A percentile compares a stretch with the other conserved stretches of the same genome.
phyloP scores from a whole-genome alignment of 75 land plant genomes.

The Cupressus sempervirens region DNA sequence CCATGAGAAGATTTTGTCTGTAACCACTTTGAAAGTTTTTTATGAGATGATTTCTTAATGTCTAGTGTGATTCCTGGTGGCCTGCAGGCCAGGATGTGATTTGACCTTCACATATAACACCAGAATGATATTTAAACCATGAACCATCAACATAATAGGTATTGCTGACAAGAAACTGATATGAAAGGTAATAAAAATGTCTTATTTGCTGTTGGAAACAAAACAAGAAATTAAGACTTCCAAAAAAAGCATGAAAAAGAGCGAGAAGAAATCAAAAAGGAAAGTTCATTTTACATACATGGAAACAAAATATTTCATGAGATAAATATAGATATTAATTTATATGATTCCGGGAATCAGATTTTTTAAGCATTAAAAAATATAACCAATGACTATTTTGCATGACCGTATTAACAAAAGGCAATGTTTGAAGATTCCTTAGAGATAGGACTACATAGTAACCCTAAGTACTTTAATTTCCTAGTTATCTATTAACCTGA shows the following conservation, averaged over 20 bases:
- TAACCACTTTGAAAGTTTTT: constrained; percentile 91
- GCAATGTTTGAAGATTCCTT: background rate
- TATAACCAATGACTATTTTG: background rate
- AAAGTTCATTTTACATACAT: background rate
- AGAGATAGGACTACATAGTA: background rate
- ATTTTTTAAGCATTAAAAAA: background rate
- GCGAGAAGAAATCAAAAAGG: background rate
- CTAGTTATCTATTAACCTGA: background rate
- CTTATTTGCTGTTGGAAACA: background rate
- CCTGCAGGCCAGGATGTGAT: constrained; percentile 71
- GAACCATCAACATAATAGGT: background rate
- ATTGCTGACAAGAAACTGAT: background rate
- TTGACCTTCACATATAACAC: constrained; percentile 43
- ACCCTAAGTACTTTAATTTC: background rate
- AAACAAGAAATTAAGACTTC: background rate
- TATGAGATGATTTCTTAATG: constrained; percentile 85
- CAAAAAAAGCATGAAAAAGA: background rate
- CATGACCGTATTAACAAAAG: background rate
- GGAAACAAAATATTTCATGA: background rate
- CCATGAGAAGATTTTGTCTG: constrained; percentile 66
- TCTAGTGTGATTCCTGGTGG: constrained; percentile 79
- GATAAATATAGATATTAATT: background rate
- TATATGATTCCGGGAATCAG: background rate
- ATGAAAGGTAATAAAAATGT: background rate
- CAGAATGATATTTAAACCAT: constrained; percentile 6